Base-by-base conservation (phyloP, 2,329 filamentous ascomycete genomes). In the Scolecobasidium constrictum region DNA sequence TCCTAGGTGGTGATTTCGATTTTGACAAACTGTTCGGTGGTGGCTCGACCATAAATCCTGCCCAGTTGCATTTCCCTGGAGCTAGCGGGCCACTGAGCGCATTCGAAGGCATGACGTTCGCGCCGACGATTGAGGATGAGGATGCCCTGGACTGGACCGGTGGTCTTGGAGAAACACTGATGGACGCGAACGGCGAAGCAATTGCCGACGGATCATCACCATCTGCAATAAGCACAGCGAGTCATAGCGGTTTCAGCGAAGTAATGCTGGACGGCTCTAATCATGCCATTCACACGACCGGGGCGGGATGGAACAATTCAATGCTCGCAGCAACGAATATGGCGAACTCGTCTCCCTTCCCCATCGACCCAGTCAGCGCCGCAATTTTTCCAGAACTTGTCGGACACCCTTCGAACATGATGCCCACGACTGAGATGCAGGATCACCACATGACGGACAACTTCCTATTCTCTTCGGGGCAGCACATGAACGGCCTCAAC, bases 191-290 rank as follows among this genome's bases (percentile, higher is more conserved):
- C 52, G 76, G 74, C 44, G 87, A 94, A 52, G 82, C 80, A 50
- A 86, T 85, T 20, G 76, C 95, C 42, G 90, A 94, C 54, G 87
- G 84, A 46, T 96, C 92, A 9, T 96, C 92, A 12, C 92, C 92
- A 13, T 96, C 92, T 6, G 87, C 87, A 37, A 90, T 96, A 60
- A 96, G 90, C 66, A 94, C 86, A 35, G 86, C 85, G 46, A 96
- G 88, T 63, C 88, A 93, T 56, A 90, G 84, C 59, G 85, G 82
- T 40, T 84, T 88, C 60, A 93, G 86, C 62, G 92, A 96, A 58
- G 78, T 87, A 46, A 87, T 94, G 81, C 71, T 92, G 45, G 87
- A 95, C 61, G 86, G 85, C 21, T 67, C 63, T 20, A 62, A 62
- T 17, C 59, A 62, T 43, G 33, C 43, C 12, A 17, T 46, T 9